Evolutionary conservation across 176 grass and related monocot genomes (phyloP), one percentile per base, ranked within the genome.

Genomic region (Avena sativa): DNA sequence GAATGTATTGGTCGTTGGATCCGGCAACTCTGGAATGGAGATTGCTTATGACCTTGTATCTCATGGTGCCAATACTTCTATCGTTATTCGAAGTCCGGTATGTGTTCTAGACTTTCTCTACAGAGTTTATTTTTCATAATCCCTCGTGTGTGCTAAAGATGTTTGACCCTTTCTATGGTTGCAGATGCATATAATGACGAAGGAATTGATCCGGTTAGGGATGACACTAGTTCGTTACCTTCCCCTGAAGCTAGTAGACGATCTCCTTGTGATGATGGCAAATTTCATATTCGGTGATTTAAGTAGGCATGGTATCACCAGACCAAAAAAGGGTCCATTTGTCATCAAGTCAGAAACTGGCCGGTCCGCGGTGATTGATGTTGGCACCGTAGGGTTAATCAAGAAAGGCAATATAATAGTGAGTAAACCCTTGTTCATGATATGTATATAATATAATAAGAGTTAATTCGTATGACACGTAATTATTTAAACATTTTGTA

Each of bases 61-160:
- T 67, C 64, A 67, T 34, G 64, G 64, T 67, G 64, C 64, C 26
- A 67, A 67, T 67, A 67, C 64, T 67, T 67, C 64, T 16, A 67
- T 67, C 7, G 28, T 67, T 34, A 67, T 67, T 16, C 13, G 64
- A 67, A 67, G 64, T 34, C 64, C 64, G 13, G 64, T 67, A 67
- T 67, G 64, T 67, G 5, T 67, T 34, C 6, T 67, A 34, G 64
- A 67, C 64, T 34, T 34, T 67, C 40, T 43, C 6, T 34, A 34
- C 26, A 34, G 2, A 15, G 34, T 19, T 34, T 68, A 6, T 36
- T 36, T 68, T 67, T 16, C 14, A 34, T 43, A 43, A 43, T 43
- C 6, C 6, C 28, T 43, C 6, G 40, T 43, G 40, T 43, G 40
- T 43, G 40, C 6, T 7, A 43, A 43, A 43, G 40, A 43, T 43